Evolutionary conservation across 2,329 filamentous ascomycete species (phyloP), one percentile per base, ranked within the genome.

Genomic region (Dryadomyces sulphureus): DNA sequence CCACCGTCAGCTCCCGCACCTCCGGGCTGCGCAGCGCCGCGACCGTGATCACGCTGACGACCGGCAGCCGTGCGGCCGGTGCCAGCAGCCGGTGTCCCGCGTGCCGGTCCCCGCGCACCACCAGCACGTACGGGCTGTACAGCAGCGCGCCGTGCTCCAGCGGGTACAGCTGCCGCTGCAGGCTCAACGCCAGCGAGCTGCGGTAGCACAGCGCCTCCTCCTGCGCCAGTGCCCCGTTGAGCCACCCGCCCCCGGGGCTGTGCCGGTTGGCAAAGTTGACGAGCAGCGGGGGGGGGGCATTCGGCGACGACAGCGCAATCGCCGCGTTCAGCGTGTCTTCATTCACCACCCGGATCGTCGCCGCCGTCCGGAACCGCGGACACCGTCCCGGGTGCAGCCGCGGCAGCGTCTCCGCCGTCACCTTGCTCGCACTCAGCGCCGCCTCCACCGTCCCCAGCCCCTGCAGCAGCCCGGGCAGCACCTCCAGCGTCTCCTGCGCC

Each of bases 191-290:
- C 7, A 79, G 67, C 1, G 73, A 72, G 40, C 69, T 75, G 38
- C 79, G 72, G 56, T 77, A 79, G 61, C 78, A 84, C 7, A 85
- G 66, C 3, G 73, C 70, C 62, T 85, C 81, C 61, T 85, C 80
- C 58, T 85, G 81, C 0, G 80, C 79, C 25, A 73, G 60, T 46
- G 76, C 66, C 32, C 80, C 80, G 34, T 67, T 67, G 5, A 69
- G 56, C 70, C 78, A 84, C 17, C 77, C 78, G 19, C 81, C 80
- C n/a, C 79, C 81, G 0, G 74, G 67, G 16, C 56, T 59, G 5
- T 58, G 54, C 41, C 73, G 67, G 41, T 75, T 81, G 14, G 79
- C 79, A 62, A 83, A 75, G 54, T 84, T 85, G 48, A 85, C 63
- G 21, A 83, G 68, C 27, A 69, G 73, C 14, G 36, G 22, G 5